phyloP scores from a whole-genome alignment of 768 basidiomycete species.

The Boletus sp. region DNA sequence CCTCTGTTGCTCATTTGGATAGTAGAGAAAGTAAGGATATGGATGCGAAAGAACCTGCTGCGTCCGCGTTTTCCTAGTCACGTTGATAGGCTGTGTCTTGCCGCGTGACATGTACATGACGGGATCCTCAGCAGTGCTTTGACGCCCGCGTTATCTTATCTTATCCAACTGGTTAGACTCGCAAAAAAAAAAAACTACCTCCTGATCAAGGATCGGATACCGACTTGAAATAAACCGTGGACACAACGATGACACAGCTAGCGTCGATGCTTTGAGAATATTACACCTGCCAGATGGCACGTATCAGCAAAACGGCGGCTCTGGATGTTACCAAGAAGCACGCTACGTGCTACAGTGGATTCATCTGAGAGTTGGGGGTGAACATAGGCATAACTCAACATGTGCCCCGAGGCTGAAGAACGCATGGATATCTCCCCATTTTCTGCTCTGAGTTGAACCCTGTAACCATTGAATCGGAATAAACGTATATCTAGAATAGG shows the following conservation, averaged over 20 bases:
- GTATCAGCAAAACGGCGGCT: background rate
- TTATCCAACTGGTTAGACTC: slow-evolving; percentile 12
- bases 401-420: background rate
- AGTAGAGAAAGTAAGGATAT: background rate
- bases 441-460: background rate
- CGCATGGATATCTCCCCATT: background rate
- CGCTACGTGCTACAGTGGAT: background rate
- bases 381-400: background rate
- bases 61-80: slow-evolving; percentile 6
- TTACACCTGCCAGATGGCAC: background rate
- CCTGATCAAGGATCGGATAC: background rate
- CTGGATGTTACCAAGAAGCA: background rate
- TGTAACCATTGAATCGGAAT: background rate
- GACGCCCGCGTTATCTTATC: slow-evolving; percentile 18
- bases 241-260: background rate
- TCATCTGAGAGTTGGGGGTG: background rate
- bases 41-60: background rate
- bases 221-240: background rate
- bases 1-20: slow-evolving; percentile 36
- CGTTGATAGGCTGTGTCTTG: slow-evolving; percentile 20
- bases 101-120: background rate
- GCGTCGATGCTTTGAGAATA: background rate
- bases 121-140: background rate
- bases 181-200: background rate
- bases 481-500: background rate